phyloP scores from a whole-genome alignment of 371 early-diverging fungal species.

The Haplosporangium sp. region DNA sequence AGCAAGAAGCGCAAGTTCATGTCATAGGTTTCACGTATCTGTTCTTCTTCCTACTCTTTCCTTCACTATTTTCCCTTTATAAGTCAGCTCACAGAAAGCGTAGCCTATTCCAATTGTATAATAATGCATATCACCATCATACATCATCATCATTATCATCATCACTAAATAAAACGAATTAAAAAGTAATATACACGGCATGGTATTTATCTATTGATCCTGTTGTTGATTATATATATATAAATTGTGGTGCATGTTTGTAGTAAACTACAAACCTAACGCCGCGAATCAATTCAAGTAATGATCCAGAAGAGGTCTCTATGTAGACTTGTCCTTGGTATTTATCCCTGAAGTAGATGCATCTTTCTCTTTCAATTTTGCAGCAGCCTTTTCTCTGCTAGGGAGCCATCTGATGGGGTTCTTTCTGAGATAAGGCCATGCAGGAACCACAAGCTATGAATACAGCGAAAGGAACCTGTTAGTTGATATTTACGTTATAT shows the following conservation, averaged over 20 bases:
- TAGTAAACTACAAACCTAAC: too few species aligned
- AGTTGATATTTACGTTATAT: background rate
- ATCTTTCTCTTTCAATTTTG: constrained; percentile 12
- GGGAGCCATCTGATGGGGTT: constrained; percentile 48
- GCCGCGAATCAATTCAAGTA: too few species aligned
- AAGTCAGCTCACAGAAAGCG: background rate
- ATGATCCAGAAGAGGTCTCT: background rate
- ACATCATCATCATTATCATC: constrained; percentile 1
- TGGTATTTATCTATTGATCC: background rate
- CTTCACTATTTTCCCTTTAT: background rate
- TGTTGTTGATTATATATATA: background rate
- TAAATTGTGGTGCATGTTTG: too few species aligned
- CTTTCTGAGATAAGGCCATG: constrained; percentile 48
- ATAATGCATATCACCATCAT: constrained; percentile 11
- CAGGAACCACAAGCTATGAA: constrained; percentile 41
- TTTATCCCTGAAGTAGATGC: background rate
- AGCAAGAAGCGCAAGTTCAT: constrained; percentile 60
- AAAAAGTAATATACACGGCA: constrained; percentile 6
- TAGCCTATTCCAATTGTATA: constrained; percentile 17
- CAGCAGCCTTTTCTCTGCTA: constrained; percentile 26
- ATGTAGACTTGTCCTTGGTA: constrained; percentile 30
- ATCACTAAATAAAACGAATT: background rate
- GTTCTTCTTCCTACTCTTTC: background rate
- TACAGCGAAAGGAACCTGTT: background rate
- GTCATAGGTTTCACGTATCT: constrained; percentile 23